Evolutionary conservation across 2,329 filamentous ascomycete species (phyloP), one percentile per base, ranked within the genome.

Genomic region (Fusarium longipes): DNA sequence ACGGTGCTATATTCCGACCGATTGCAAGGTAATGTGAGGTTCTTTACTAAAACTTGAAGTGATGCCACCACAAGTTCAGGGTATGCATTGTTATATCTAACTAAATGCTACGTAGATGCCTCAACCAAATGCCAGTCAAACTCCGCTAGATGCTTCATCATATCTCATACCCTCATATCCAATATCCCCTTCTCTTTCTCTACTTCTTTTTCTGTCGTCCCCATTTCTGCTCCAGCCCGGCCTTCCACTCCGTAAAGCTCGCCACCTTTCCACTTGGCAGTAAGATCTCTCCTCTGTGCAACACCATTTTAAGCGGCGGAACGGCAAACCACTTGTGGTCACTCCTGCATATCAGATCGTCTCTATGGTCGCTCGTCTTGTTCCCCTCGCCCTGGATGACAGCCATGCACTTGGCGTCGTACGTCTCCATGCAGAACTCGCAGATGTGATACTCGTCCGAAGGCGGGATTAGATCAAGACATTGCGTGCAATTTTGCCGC

Each of bases 251-350:
- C 0, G 57, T 68, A 53, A 81, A 77, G 11, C 70, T 69, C 50
- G 70, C 70, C 10, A 80, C 74, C 25, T 72, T 56, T 0, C 75
- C 78, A 45, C 75, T 71, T 1, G 40, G 60, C 3, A 78, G 63
- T n/a, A 81, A 50, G 29, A 82, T 79, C 71, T 82, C 78, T 2
- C 79, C 80, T 14, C 75, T 75, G 14, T 79, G 77, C 22, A 82
- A 49, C 4, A 74, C 66, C 36, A 60, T 73, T n/a, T 71, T 67
- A 57, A 82, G 58, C 7, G 79, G 75, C 24, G 75, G 77, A n/a
- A 82, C 77, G 1, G 68, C 44, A 18, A 82, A 74, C 80, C 80
- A 82, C 36, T 75, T 70, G 44, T 82, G 80, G 36, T 79, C 75
- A 17, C 72, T 72, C n/a, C 75, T 69, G 39, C 79, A 81, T 25